phyloP scores from a whole-genome alignment of 176 grass and related monocot genomes.

The Echinochloa phyllopogon region DNA sequence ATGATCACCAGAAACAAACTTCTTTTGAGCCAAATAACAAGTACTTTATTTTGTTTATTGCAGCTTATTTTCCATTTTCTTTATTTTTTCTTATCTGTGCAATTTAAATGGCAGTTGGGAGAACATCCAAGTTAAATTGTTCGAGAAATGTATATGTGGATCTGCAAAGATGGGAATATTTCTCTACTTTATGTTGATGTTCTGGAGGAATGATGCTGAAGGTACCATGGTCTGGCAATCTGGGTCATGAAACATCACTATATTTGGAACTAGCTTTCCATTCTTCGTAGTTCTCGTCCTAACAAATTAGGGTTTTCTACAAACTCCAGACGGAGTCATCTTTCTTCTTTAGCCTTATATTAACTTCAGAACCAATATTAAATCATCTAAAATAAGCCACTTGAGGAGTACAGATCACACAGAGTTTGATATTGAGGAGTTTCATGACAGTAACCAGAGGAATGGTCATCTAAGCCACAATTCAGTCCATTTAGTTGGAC shows the following conservation, averaged over 20 bases:
- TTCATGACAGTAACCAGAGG: conserved; percentile 37
- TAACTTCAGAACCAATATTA: background rate
- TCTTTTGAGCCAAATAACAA: conserved; percentile 29
- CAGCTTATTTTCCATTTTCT: conserved; percentile 28
- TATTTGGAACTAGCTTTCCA: conserved; percentile 13
- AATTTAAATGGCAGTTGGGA: conserved; percentile 98
- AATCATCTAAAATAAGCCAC: background rate
- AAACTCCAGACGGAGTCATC: background rate
- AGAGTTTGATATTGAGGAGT: conserved; percentile 44
- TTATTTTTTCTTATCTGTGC: conserved; percentile 45
- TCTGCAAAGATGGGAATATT: conserved; percentile 69
- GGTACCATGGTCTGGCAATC: conserved; percentile 46
- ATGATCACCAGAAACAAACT: background rate
- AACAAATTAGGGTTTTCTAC: background rate
- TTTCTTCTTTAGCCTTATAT: conserved; percentile 3
- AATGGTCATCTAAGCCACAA: conserved; percentile 42
- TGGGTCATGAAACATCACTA: conserved; percentile 26
- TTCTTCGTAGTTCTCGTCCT: conserved; percentile 5
- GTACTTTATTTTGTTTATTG: conserved; percentile 18
- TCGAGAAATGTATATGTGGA: conserved; percentile 73
- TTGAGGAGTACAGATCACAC: conserved; percentile 11
- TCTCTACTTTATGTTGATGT: conserved; percentile 78
- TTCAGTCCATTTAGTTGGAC: conserved; percentile 42
- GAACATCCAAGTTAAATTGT: conserved; percentile 83
- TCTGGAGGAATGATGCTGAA: conserved; percentile 68